A percentile compares a stretch with the other conserved stretches of the same genome.
Evolutionary conservation across 1,284 basidiomycete species (phyloP).

Genomic region (Ustilago loliicola): DNA sequence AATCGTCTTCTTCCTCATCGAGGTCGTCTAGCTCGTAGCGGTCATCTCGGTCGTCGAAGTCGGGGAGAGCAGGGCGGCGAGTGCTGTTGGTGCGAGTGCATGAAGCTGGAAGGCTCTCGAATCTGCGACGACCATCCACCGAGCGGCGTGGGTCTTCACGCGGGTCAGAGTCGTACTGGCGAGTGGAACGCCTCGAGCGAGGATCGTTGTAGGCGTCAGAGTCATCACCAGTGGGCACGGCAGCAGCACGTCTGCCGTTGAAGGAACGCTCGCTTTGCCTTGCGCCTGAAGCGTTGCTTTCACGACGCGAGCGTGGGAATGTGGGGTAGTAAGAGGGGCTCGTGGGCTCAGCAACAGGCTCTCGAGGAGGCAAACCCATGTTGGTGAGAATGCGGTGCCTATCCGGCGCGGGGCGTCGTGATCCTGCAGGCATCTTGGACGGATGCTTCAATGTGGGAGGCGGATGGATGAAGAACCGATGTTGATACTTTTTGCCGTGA

Average conservation of each 20-base stretch:
- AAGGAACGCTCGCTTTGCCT: conserved; percentile 42
- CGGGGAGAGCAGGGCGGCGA: conserved; percentile 35
- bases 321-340: conserved; percentile 32
- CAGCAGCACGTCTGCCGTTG: conserved; percentile 21
- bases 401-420: conserved; percentile 37
- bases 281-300: conserved; percentile 18
- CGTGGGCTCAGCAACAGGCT: conserved; percentile 29
- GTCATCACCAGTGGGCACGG: conserved; percentile 13
- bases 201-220: conserved; percentile 18
- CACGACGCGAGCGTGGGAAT: conserved; percentile 36
- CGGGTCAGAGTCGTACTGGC: conserved; percentile 20
- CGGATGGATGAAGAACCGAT: neutral
- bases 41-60: conserved; percentile 20
- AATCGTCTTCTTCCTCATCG: conserved; percentile 27
- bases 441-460: neutral
- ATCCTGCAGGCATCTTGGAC: conserved; percentile 29
- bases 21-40: conserved; percentile 34
- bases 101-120: conserved; percentile 24
- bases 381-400: conserved; percentile 42
- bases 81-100: conserved; percentile 21
- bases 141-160: conserved; percentile 20
- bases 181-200: conserved; percentile 18
- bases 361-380: conserved; percentile 48
- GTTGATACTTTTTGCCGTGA: neutral
- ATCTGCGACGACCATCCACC: conserved; percentile 17